phyloP scores from a whole-genome alignment of 345 rosid species.

The Boechera retrofracta region DNA sequence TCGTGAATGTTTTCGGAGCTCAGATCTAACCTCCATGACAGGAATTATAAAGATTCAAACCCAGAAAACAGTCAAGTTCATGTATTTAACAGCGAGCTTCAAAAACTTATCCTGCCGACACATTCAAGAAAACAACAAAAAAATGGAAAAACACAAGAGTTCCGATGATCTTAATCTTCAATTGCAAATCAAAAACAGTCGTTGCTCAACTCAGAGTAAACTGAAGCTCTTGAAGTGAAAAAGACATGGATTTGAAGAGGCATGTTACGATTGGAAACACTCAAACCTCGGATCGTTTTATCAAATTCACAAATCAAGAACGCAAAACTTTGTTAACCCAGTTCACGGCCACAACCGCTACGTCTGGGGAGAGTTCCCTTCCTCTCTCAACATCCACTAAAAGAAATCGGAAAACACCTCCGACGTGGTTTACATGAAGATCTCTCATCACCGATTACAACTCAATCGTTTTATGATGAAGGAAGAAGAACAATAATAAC shows the following conservation, averaged over 20 bases:
- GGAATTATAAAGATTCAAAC: conserved; percentile 32
- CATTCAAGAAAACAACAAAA: not conserved
- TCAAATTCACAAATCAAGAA: too few species aligned
- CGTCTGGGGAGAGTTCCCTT: too few species aligned
- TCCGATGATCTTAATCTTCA: not conserved
- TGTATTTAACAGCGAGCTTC: not conserved
- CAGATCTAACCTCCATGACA: conserved; percentile 54
- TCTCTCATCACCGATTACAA: too few species aligned
- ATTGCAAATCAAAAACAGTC: not conserved
- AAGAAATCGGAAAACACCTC: too few species aligned
- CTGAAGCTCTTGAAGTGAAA: not conserved
- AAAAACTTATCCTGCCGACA: conserved; percentile 25
- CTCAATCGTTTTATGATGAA: too few species aligned
- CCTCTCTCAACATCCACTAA: too few species aligned
- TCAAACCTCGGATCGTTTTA: too few species aligned
- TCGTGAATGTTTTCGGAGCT: conserved; percentile 46
- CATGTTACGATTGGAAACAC: too few species aligned
- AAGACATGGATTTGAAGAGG: conserved; percentile 1
- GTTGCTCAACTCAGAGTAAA: not conserved
- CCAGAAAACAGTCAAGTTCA: conserved; percentile 17
- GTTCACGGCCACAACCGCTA: too few species aligned
- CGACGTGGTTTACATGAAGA: too few species aligned
- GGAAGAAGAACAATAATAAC: too few species aligned
- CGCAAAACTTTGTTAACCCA: too few species aligned
- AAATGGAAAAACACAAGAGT: not conserved